Conservation (phyloP, 2,329 filamentous ascomycete genomes). For the Alternaria gansuensis region DNA sequence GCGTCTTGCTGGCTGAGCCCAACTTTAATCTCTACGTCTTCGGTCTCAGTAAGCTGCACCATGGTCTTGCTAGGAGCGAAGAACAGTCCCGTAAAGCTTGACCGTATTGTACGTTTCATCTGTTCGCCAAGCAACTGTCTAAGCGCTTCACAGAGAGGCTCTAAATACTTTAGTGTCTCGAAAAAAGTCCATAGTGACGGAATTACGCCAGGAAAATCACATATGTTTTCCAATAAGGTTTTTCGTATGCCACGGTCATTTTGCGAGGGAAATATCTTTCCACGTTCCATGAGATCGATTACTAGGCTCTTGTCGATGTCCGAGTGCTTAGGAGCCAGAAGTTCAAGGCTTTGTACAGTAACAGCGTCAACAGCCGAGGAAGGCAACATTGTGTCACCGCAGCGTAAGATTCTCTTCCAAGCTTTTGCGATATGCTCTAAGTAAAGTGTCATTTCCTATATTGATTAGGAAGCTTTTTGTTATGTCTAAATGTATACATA, state of each 20-base stretch:
- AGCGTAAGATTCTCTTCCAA: constrained; percentile 23
- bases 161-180: constrained; percentile 29
- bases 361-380: constrained; percentile 15
- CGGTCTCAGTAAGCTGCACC: constrained; percentile 17
- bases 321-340: constrained; percentile 20
- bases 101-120: constrained; percentile 23
- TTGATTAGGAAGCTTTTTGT: constrained; percentile 9
- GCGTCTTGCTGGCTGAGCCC: constrained; percentile 8
- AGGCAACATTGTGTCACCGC: constrained; percentile 12
- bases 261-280: constrained; percentile 21
- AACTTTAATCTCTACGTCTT: constrained; percentile 14
- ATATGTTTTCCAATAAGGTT: constrained; percentile 22
- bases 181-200: constrained; percentile 28
- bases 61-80: constrained; percentile 18
- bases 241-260: constrained; percentile 5
- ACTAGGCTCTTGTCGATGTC: constrained; percentile 15
- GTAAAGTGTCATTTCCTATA: constrained; percentile 29
- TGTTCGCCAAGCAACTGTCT: constrained; percentile 22
- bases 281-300: constrained; percentile 12
- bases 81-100: constrained; percentile 21
- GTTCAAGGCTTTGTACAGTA: constrained; percentile 22
- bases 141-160: constrained; percentile 24
- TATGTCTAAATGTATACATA: constrained; percentile 15
- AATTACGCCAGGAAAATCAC: constrained; percentile 14
- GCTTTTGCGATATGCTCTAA: constrained; percentile 19